Evolutionary conservation across 1,284 basidiomycete species (phyloP).

Genomic region (Anthracocystis walkeri): DNA sequence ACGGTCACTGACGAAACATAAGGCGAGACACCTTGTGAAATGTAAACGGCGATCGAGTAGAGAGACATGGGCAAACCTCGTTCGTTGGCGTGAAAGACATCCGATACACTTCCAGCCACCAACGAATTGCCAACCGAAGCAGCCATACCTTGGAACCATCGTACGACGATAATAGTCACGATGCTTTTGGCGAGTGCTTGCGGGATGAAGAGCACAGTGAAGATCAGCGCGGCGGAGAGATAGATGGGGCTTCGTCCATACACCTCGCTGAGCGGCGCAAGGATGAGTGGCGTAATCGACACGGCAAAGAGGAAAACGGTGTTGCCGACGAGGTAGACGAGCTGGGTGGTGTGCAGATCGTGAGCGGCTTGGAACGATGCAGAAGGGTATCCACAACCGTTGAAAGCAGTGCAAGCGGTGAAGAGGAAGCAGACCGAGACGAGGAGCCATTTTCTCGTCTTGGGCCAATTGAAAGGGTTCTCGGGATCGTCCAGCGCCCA

Average conservation of each 20-base stretch:
- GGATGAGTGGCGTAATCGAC: constrained; percentile 52
- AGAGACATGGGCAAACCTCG: constrained; percentile 71
- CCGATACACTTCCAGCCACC: constrained; percentile 65
- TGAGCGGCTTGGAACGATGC: constrained; percentile 22
- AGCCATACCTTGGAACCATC: constrained; percentile 68
- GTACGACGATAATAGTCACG: constrained; percentile 61
- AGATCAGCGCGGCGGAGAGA: constrained; percentile 35
- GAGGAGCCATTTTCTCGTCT: constrained; percentile 35
- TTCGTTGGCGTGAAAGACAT: constrained; percentile 66
- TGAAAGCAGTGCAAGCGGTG: constrained; percentile 58
- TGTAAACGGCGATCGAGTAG: constrained; percentile 70
- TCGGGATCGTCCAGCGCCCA: constrained; percentile 51
- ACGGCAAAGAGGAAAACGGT: constrained; percentile 52
- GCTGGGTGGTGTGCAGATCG: constrained; percentile 37
- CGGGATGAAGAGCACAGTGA: constrained; percentile 60
- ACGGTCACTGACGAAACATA: constrained; percentile 62
- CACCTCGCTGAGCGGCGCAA: constrained; percentile 57
- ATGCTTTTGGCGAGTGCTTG: constrained; percentile 63
- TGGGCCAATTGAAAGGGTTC: constrained; percentile 61
- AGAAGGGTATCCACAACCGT: constrained; percentile 52
- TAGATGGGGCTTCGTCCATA: constrained; percentile 56
- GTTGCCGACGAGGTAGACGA: constrained; percentile 51
- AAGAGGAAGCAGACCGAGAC: constrained; percentile 51
- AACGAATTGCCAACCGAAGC: constrained; percentile 67
- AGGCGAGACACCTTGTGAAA: constrained; percentile 67